Evolutionary conservation across 768 basidiomycete species (phyloP).

Genomic region (Pleurotus salmoneostramineus): DNA sequence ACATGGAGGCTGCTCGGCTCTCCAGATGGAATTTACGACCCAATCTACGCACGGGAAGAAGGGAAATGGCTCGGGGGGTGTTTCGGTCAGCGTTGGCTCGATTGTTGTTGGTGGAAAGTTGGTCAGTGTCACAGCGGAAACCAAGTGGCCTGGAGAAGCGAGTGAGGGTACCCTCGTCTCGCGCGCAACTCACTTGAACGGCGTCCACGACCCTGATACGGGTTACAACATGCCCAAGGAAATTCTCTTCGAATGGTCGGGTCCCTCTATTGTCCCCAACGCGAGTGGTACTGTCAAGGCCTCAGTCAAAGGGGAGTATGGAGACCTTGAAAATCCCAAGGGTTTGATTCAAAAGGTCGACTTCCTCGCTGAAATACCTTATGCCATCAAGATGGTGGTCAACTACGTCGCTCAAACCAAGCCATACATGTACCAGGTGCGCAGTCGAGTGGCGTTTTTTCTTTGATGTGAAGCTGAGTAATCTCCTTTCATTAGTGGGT

Average conservation of each 20-base stretch:
- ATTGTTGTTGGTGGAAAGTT: conserved; percentile 80
- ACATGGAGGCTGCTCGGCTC: conserved; percentile 73
- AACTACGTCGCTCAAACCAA: conserved; percentile 92
- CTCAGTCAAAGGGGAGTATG: conserved; percentile 53
- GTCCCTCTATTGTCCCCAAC: conserved; percentile 52
- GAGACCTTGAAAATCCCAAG: conserved; percentile 50
- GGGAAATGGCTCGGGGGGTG: conserved; percentile 78
- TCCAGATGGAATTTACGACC: conserved; percentile 97
- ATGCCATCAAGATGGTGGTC: conserved; percentile 87
- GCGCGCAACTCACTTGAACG: conserved; percentile 59
- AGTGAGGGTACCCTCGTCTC: conserved; percentile 53
- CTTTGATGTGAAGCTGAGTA: conserved; percentile 22
- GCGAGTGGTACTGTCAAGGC: conserved; percentile 54
- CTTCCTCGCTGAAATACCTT: conserved; percentile 91
- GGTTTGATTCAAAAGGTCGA: conserved; percentile 93
- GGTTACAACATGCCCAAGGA: conserved; percentile 72
- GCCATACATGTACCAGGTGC: conserved; percentile 90
- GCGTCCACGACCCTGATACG: conserved; percentile 70
- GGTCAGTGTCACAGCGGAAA: conserved; percentile 74
- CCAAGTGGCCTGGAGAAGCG: conserved; percentile 64
- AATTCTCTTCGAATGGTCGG: conserved; percentile 77
- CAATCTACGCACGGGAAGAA: conserved; percentile 72
- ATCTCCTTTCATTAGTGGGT: conserved; percentile 33
- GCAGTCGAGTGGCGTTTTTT: conserved; percentile 20
- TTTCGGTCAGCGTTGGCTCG: conserved; percentile 82